Evolutionary conservation across 2,329 filamentous ascomycete species (phyloP).

Genomic region (Trichoderma sp.): DNA sequence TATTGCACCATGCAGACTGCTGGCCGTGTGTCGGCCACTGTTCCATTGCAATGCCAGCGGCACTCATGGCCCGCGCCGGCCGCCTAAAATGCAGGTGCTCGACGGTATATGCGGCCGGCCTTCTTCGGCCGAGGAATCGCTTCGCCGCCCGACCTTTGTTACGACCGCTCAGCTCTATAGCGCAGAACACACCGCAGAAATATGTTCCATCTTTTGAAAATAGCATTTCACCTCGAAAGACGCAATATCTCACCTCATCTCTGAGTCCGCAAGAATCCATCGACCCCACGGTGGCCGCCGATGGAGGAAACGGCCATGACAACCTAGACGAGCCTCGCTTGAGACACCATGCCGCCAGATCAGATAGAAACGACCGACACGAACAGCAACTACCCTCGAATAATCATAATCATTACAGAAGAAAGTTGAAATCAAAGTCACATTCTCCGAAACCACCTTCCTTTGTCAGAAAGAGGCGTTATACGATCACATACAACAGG

Average conservation of each 20-base stretch:
- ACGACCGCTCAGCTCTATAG: background rate
- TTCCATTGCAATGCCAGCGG: constrained; percentile 27
- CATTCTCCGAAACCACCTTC: background rate
- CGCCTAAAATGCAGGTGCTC: constrained; percentile 28
- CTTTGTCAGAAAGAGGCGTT: constrained; percentile 3
- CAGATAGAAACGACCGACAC: background rate
- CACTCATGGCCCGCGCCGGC: constrained; percentile 28
- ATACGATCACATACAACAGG: constrained; percentile 13
- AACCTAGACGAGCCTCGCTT: background rate
- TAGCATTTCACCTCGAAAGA: background rate
- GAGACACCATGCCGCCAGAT: background rate
- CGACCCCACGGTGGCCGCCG: background rate
- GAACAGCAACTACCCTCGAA: background rate
- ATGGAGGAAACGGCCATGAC: background rate
- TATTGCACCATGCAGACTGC: constrained; percentile 22
- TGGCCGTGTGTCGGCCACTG: constrained; percentile 9
- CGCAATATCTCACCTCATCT: constrained; percentile 1
- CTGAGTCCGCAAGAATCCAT: background rate
- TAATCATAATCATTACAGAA: background rate
- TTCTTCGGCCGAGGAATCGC: background rate
- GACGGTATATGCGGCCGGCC: background rate
- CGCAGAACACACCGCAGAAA: background rate
- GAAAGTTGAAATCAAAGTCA: background rate
- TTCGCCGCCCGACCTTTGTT: background rate
- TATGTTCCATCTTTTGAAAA: background rate